Conservation (phyloP, 139 green algal genomes). For the Zygnema circumcarinatum region DNA sequence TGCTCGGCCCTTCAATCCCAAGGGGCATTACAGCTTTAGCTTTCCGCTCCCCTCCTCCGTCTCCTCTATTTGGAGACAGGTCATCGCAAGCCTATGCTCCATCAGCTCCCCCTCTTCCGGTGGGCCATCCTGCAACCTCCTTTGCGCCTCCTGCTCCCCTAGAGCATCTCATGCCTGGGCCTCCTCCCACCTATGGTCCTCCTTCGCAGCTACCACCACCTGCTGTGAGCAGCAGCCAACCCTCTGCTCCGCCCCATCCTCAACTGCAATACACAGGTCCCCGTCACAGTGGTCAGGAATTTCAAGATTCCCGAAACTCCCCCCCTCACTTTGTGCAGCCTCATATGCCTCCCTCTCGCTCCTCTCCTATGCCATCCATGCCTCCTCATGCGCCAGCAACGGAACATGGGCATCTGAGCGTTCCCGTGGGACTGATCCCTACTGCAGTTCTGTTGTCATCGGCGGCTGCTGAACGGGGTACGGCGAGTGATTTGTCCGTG, state of each 20-base stretch:
- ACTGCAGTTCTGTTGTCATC: constrained; percentile 4
- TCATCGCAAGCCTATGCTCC: background rate
- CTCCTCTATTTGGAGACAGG: background rate
- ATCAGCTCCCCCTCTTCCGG: background rate
- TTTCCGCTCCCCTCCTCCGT: background rate
- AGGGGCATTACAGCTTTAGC: too few relatives aligned
- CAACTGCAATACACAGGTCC: background rate
- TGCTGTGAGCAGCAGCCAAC: background rate
- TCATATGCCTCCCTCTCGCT: too few relatives aligned
- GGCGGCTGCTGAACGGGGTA: background rate
- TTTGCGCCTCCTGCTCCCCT: background rate
- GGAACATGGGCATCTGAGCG: background rate
- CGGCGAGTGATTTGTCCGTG: background rate
- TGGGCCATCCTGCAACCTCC: background rate
- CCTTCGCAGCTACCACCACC: background rate
- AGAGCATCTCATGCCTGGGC: background rate
- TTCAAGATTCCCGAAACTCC: too few relatives aligned
- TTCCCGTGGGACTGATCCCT: background rate
- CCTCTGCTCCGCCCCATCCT: background rate
- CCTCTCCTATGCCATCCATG: too few relatives aligned
- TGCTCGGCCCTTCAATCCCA: too few relatives aligned
- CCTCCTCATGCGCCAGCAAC: too few relatives aligned
- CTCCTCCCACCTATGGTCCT: background rate
- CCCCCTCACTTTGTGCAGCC: too few relatives aligned
- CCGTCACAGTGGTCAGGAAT: background rate